Percentiles rank a stretch among this genome's conserved stretches.
Conservation (phyloP, 2,329 filamentous ascomycete species). For the Trichoderma semiorbis region DNA sequence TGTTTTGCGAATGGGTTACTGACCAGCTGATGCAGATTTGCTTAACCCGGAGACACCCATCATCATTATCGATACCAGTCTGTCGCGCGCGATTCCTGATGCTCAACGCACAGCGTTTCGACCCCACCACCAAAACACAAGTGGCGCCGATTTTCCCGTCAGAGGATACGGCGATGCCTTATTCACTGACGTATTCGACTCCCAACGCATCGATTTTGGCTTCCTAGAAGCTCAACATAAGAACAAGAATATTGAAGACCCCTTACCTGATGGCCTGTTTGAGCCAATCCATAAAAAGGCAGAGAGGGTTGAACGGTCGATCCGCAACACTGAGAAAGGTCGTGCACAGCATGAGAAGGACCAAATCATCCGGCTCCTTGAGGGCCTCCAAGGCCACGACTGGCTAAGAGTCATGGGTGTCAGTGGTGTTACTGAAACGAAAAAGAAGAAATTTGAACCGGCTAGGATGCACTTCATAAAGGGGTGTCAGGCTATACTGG, state of each 20-base stretch:
- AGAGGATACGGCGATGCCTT: constrained; percentile 54
- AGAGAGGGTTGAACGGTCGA: constrained; percentile 58
- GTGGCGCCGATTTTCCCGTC: constrained; percentile 35
- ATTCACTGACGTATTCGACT: constrained; percentile 54
- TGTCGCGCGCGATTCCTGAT: constrained; percentile 29
- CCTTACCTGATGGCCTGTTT: constrained; percentile 54
- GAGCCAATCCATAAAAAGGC: constrained; percentile 55
- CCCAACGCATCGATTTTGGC: constrained; percentile 54
- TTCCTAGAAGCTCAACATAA: constrained; percentile 48
- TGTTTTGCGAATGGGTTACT: neutral
- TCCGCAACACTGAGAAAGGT: constrained; percentile 61
- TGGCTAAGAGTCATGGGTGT: constrained; percentile 93
- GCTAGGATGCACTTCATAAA: constrained; percentile 81
- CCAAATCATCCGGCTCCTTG: constrained; percentile 64
- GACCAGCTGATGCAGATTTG: constrained; percentile 53
- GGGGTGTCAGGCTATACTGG: constrained; percentile 75
- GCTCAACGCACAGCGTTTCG: constrained; percentile 29
- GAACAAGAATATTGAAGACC: constrained; percentile 47
- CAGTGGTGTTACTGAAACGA: constrained; percentile 76
- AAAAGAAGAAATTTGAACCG: constrained; percentile 81
- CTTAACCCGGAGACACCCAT: constrained; percentile 71
- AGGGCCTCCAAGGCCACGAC: constrained; percentile 83
- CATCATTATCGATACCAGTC: constrained; percentile 58
- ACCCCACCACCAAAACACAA: constrained; percentile 23
- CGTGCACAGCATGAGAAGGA: constrained; percentile 65